phyloP scores from a whole-genome alignment of 139 green algal genomes.

The Coelastrella sp. region DNA sequence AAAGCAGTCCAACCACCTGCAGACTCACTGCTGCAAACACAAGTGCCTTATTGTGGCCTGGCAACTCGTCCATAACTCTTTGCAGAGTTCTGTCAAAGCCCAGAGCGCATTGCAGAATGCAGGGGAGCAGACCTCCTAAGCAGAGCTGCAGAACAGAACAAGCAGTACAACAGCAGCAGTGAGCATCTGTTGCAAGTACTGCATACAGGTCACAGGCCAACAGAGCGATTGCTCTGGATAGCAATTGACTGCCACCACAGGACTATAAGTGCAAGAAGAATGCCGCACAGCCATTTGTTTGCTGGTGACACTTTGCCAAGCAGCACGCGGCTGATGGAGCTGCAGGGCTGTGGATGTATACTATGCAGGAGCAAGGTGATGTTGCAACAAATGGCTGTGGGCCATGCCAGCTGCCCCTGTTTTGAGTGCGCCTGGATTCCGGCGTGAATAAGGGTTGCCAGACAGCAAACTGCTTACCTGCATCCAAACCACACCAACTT shows the following conservation, averaged over 20 bases:
- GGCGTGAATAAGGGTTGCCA: too few relatives aligned
- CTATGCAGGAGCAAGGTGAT: too few relatives aligned
- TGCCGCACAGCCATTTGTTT: too few relatives aligned
- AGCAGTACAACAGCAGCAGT: background rate
- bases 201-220: background rate
- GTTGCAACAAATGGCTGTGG: background rate
- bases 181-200: background rate
- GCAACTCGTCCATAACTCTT: background rate
- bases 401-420: background rate
- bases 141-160: background rate
- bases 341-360: too few relatives aligned
- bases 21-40: background rate
- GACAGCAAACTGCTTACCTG: background rate
- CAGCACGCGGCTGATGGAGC: too few relatives aligned
- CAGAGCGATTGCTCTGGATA: background rate
- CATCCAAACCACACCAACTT: background rate
- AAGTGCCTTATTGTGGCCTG: background rate
- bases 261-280: too few relatives aligned
- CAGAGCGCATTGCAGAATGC: background rate
- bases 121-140: background rate
- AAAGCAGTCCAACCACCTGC: background rate
- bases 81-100: background rate
- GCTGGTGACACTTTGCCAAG: too few relatives aligned
- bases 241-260: too few relatives aligned
- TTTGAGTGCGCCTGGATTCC: too few relatives aligned